phyloP scores from a whole-genome alignment of 805 yeast species.

The Candida adriatica region DNA sequence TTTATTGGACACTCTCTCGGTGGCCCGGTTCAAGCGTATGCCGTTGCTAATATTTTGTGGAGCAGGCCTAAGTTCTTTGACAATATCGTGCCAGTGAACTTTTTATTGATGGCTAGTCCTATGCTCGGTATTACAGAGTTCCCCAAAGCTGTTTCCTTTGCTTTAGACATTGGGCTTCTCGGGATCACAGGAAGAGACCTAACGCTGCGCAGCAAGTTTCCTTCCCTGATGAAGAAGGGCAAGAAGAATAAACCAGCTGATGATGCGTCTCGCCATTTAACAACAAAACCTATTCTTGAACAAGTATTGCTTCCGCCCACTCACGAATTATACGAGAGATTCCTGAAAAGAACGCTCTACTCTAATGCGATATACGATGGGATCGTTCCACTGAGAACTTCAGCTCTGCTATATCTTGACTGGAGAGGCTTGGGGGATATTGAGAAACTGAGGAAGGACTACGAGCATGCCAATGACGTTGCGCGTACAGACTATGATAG shows the following conservation, averaged over 20 bases:
- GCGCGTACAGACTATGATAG: slow-evolving; percentile 1
- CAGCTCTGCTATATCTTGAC: slow-evolving; percentile 79
- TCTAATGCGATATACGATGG: slow-evolving; percentile 93
- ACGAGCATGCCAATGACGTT: slow-evolving; percentile 10
- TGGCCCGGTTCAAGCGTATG: slow-evolving; percentile 87
- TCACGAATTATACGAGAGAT: slow-evolving; percentile 51
- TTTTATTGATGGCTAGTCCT: slow-evolving; percentile 83
- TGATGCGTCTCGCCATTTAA: slow-evolving; percentile 11
- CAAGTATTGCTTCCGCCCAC: slow-evolving; percentile 74
- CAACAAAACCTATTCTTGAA: slow-evolving; percentile 58
- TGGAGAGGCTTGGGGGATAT: slow-evolving; percentile 67
- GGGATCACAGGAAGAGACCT: slow-evolving; percentile 92
- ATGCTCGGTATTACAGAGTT: slow-evolving; percentile 85
- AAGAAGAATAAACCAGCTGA: slow-evolving; percentile 1
- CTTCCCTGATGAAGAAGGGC: slow-evolving; percentile 15
- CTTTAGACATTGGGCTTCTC: slow-evolving; percentile 80
- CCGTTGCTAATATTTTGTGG: slow-evolving; percentile 64
- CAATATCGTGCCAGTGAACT: slow-evolving; percentile 63
- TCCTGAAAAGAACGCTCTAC: slow-evolving; percentile 70
- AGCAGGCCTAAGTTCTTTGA: slow-evolving; percentile 65
- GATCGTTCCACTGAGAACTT: slow-evolving; percentile 88
- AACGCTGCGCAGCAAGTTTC: slow-evolving; percentile 47
- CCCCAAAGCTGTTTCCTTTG: slow-evolving; percentile 78
- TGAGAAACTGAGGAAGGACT: slow-evolving; percentile 21
- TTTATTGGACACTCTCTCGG: slow-evolving; percentile 93